Conservation (phyloP, 2,329 filamentous ascomycete genomes). For the Huntiella savannae region DNA sequence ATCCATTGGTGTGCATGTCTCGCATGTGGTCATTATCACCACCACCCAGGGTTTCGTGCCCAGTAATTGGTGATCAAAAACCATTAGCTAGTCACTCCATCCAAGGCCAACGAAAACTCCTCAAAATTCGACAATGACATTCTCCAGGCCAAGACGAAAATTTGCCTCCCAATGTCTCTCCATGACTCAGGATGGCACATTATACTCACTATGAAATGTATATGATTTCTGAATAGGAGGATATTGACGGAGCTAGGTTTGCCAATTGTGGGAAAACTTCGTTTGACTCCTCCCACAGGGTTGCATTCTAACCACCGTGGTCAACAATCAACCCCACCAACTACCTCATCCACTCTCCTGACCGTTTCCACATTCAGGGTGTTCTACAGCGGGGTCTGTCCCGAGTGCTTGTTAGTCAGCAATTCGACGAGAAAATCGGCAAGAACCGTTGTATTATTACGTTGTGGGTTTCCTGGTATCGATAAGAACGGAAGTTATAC, state of each 20-base stretch:
- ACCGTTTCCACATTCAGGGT: conserved; percentile 11
- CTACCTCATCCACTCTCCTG: neutral
- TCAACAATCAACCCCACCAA: conserved; percentile 1
- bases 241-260: conserved; percentile 11
- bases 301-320: conserved; percentile 8
- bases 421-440: neutral
- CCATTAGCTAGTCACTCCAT: neutral
- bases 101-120: neutral
- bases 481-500: neutral
- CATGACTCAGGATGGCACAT: too few species aligned
- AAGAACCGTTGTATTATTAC: too few species aligned
- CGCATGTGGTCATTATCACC: too few species aligned
- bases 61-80: too few species aligned
- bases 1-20: neutral
- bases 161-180: neutral
- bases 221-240: neutral
- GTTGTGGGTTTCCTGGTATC: neutral
- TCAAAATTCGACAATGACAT: neutral
- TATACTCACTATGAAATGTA: too few species aligned
- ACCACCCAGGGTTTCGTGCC: too few species aligned
- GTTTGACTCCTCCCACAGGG: conserved; percentile 8
- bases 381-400: neutral
- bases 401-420: conserved; percentile 1
- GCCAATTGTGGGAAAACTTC: conserved; percentile 11
- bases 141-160: neutral